Base-by-base conservation (phyloP, 2,329 filamentous ascomycete genomes). In the Exophiala lecanii-corni region DNA sequence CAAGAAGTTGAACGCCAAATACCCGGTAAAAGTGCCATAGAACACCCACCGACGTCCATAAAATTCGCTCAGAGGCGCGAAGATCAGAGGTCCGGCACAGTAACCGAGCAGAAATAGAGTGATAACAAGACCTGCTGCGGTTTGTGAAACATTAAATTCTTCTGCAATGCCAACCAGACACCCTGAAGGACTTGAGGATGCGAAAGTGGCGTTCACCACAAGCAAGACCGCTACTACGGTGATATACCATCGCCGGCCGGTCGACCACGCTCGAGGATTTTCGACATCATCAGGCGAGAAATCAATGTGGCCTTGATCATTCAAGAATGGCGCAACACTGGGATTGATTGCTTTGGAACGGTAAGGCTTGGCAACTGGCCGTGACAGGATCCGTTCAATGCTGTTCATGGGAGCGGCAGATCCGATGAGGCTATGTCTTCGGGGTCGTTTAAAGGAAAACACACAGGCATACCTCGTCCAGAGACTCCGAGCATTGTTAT, bases 31-130 rank as follows among this genome's bases (percentile, higher is more conserved):
- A 5, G 62, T 62, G 36, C 57, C 52, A 56, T 74, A 71, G 51
- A 78, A 74, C 35, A 78, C 68, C 51, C 63, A 65, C 46, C 73
- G 66, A 10, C 81, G 70, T 6, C 81, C 80, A 45, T 75, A 76
- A 46, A 83, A 78, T 57, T 86, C 82, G 32, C 76, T 82, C 2
- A 84, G 58, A 0, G 82, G 82, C 0, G 79, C 81, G 69, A 80
- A 83, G 9, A 82, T 60, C 6, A 82, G 61, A 1, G 78, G 78
- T 0, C 79, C 79, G 2, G 73, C 69, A 15, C 81, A 75, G 56
- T 82, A 85, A 5, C 79, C 80, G 32, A 83, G 67, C 5, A 84
- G 66, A 51, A 78, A 84, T 13, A 79, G 69, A 0, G 79, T 81
- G 23, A 82, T 79, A 5, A 79, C 80, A 1, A 84, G 62, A 2